Evolutionary conservation across 2,329 filamentous ascomycete species (phyloP), one percentile per base, ranked within the genome.

Genomic region (Phialophora tarda): DNA sequence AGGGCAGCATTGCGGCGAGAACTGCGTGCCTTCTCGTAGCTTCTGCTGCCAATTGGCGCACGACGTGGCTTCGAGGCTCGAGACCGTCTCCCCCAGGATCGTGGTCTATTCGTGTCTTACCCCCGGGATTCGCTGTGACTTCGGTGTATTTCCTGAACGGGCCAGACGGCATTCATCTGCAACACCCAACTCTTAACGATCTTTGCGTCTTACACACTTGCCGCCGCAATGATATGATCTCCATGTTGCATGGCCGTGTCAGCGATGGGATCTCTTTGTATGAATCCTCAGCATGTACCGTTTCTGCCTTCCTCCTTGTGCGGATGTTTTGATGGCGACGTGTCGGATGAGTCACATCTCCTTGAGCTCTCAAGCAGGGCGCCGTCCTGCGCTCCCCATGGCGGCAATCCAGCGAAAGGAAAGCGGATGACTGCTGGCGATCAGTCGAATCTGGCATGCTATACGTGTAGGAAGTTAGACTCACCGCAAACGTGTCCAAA

Each of bases 391-490:
- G 14, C 14, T 11, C 2, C n/a, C 1, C 47, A 26, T 21, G 38
- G 38, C 17, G 14, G 38, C n/a, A 48, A 24, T 32, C 28, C 10
- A 21, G 17, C 23, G 14, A 62, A 44, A 55, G 50, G 59, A 10
- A 24, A 5, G 6, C 34, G 48, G 21, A 54, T 55, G 24, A 55
- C 14, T 23, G 32, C 59, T 10, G 59, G n/a, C 8, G 26, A 55
- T 62, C 59, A 62, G 24, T 62, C 59, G n/a, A 23, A 23, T 14
- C 24, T 53, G n/a, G 59, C 59, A 12, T 62, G 59, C 14, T 55
- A 62, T 47, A 26, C 28, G 23, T 62, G 59, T 48, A 53, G 59
- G 38, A 62, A 48, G 59, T 62, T 23, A 48, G 30, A 28, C 47
- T 12, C 44, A 14, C 21, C 26, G n/a, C n/a, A 12, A 11, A 32